A percentile compares a stretch with the other conserved stretches of the same genome.
Evolutionary conservation across 129 eudicot species (phyloP).

Genomic region (Arctium lappa): DNA sequence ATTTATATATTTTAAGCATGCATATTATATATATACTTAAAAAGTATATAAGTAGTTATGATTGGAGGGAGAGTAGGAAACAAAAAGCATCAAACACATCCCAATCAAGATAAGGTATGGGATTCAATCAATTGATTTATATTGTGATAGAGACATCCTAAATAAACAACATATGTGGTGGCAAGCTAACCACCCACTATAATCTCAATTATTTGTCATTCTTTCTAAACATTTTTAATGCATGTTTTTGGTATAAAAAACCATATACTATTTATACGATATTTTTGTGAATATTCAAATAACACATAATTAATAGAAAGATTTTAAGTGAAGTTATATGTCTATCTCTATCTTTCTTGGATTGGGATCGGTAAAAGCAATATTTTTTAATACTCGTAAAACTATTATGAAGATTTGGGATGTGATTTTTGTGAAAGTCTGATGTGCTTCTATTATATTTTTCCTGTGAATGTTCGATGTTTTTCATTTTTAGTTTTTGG

Average conservation of each 20-base stretch:
- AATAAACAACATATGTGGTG: conserved; percentile 2
- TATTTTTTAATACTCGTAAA: neutral
- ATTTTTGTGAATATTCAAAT: neutral
- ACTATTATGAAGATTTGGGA: neutral
- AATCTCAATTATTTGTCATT: conserved; percentile 12
- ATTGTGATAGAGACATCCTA: conserved; percentile 12
- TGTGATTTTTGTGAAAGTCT: neutral
- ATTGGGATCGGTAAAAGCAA: neutral
- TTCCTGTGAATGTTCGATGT: neutral
- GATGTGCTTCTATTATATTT: neutral
- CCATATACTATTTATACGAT: neutral
- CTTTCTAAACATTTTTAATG: neutral
- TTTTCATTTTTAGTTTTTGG: neutral
- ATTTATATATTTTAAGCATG: no score
- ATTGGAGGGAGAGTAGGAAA: conserved; percentile 4
- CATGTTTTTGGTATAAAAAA: neutral
- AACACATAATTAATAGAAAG: neutral
- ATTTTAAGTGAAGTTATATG: neutral
- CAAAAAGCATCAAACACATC: conserved; percentile 14
- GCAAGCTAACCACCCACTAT: conserved; percentile 9
- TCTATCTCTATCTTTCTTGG: neutral
- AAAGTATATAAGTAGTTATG: neutral
- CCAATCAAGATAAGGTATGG: conserved; percentile 28
- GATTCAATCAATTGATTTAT: conserved; percentile 20
- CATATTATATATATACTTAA: no score